Conservation (phyloP, 1,284 basidiomycete genomes). For the Porphyrellus sp. region DNA sequence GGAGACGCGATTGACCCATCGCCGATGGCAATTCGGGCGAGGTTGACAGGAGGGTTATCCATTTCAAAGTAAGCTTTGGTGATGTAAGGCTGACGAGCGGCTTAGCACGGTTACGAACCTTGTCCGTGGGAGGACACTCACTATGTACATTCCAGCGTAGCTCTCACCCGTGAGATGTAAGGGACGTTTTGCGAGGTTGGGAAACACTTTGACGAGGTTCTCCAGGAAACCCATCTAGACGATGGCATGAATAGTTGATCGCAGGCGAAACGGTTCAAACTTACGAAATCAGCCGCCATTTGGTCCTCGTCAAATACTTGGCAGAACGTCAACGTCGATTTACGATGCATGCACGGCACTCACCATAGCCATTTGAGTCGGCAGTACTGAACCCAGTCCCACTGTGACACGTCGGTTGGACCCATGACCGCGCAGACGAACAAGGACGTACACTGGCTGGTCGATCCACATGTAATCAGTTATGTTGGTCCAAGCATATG, state of each 20-base stretch:
- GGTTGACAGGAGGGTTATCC: slow-evolving; percentile 62
- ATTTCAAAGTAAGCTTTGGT: slow-evolving; percentile 63
- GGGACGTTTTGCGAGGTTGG: slow-evolving; percentile 55
- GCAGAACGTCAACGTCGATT: slow-evolving; percentile 3
- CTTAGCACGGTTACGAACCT: slow-evolving; percentile 2
- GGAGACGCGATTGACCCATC: slow-evolving; percentile 56
- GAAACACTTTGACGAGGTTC: slow-evolving; percentile 68
- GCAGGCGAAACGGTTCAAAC: slow-evolving; percentile 20
- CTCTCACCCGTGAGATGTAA: slow-evolving; percentile 63
- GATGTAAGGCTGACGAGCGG: slow-evolving; percentile 59
- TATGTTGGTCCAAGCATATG: slow-evolving; percentile 55
- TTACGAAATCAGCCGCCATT: slow-evolving; percentile 66
- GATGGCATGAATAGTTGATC: background rate
- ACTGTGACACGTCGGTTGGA: slow-evolving; percentile 30
- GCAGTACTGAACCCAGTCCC: slow-evolving; percentile 66
- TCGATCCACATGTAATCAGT: slow-evolving; percentile 73
- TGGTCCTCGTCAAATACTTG: slow-evolving; percentile 64
- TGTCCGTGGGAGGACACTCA: slow-evolving; percentile 31
- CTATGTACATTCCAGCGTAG: slow-evolving; percentile 66
- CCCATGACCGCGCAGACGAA: background rate
- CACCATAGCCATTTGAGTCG: slow-evolving; percentile 57
- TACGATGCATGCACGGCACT: slow-evolving; percentile 19
- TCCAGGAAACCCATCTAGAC: slow-evolving; percentile 62
- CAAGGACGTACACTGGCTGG: slow-evolving; percentile 58
- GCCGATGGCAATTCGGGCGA: slow-evolving; percentile 66